Conservation (phyloP, 192 early-diverging fungal species). For the Piromyces finnis region DNA sequence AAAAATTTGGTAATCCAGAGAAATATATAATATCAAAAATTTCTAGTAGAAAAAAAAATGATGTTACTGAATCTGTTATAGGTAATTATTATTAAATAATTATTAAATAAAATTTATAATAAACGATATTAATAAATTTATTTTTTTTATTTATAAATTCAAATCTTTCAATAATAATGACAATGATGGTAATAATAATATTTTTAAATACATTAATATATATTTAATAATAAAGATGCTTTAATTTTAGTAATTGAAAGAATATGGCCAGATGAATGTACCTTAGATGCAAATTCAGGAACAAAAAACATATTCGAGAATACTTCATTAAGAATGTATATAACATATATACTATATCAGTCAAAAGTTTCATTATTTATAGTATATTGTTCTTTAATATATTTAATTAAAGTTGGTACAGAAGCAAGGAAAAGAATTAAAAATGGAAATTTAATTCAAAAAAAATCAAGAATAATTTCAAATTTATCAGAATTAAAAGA, state of each 20-base stretch:
- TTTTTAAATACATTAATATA: too few species aligned
- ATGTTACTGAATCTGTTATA: not conserved
- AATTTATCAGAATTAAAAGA: not conserved
- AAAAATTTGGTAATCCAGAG: not conserved
- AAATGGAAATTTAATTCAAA: not conserved
- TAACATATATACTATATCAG: not conserved
- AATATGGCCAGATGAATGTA: not conserved
- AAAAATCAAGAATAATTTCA: not conserved
- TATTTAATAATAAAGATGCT: not conserved
- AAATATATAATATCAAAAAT: not conserved
- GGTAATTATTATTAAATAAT: not conserved
- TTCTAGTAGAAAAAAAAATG: not conserved
- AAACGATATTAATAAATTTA: too few species aligned
- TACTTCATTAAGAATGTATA: not conserved
- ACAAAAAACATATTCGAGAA: not conserved
- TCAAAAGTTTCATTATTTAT: not conserved
- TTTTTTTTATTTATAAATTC: too few species aligned
- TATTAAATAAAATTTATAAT: too few species aligned
- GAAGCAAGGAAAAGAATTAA: not conserved
- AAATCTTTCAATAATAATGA: too few species aligned
- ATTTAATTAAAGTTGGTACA: not conserved
- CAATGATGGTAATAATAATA: too few species aligned
- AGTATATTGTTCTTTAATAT: not conserved
- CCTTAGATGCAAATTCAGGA: not conserved
- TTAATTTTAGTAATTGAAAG: not conserved